Conservation (phyloP, 2,329 filamentous ascomycete genomes). For the Macroventuria anomochaeta region DNA sequence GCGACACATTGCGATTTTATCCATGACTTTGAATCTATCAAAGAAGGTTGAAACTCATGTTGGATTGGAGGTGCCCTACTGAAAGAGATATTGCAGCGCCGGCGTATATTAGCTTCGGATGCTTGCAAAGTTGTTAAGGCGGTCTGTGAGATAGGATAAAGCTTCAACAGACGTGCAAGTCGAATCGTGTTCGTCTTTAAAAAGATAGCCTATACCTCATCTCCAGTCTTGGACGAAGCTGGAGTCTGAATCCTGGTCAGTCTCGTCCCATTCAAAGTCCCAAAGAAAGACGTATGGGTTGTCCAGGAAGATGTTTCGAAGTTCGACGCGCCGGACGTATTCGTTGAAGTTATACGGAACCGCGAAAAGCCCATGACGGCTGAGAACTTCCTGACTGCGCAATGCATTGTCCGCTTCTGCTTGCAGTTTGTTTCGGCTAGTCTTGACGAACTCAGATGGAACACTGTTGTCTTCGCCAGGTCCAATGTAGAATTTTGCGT, state of each 20-base stretch:
- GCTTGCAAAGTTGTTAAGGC: too few relatives aligned
- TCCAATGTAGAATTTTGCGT: not conserved
- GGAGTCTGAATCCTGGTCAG: too few relatives aligned
- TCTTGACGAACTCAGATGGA: not conserved
- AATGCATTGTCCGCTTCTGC: not conserved
- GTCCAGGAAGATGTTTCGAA: not conserved
- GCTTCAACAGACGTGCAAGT: too few relatives aligned
- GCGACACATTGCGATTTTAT: not conserved
- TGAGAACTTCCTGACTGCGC: not conserved
- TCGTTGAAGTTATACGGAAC: not conserved
- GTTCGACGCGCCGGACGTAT: not conserved
- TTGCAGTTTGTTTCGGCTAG: not conserved
- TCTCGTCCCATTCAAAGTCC: not conserved
- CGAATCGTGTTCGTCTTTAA: too few relatives aligned
- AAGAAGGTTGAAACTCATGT: too few relatives aligned
- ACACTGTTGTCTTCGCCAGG: not conserved
- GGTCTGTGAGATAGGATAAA: too few relatives aligned
- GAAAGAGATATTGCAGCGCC: too few relatives aligned
- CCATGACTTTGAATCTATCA: too few relatives aligned
- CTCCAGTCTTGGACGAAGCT: too few relatives aligned
- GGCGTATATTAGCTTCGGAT: too few relatives aligned
- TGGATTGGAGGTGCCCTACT: too few relatives aligned
- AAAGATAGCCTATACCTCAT: too few relatives aligned
- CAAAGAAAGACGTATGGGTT: conserved; percentile 1
- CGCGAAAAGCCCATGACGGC: not conserved